Percentiles rank a stretch among this genome's conserved stretches.
Conservation (phyloP, 805 yeast genomes). For the Clavispora asparagi region DNA sequence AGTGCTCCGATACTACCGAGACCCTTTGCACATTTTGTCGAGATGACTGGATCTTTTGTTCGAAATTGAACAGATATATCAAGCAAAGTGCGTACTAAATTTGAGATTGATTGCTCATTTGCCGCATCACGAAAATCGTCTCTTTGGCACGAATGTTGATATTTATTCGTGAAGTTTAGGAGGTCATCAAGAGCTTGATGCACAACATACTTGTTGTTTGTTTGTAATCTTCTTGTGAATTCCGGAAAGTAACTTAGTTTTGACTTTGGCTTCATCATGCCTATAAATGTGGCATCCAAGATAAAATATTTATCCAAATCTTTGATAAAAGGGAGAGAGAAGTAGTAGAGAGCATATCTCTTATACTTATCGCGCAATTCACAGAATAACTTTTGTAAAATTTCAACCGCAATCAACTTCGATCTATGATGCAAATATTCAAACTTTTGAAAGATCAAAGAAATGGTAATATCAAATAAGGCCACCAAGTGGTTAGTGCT, state of each 20-base stretch:
- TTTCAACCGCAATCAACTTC: conserved; percentile 45
- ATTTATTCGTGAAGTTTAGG: conserved; percentile 44
- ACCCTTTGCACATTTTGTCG: conserved; percentile 60
- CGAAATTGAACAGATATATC: conserved; percentile 56
- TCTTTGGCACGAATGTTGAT: conserved; percentile 45
- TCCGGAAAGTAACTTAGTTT: conserved; percentile 41
- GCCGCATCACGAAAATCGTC: conserved; percentile 34
- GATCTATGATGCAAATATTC: conserved; percentile 43
- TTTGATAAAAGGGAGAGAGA: conserved; percentile 42
- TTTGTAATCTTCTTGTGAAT: conserved; percentile 49
- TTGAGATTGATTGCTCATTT: conserved; percentile 29
- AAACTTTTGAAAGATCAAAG: conserved; percentile 71
- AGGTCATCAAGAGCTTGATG: conserved; percentile 67
- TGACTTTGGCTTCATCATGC: conserved; percentile 26
- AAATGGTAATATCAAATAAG: conserved; percentile 67
- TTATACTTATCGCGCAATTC: conserved; percentile 29
- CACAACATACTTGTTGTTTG: conserved; percentile 67
- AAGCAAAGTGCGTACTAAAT: conserved; percentile 47
- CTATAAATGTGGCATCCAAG: conserved; percentile 20
- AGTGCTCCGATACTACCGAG: conserved; percentile 74
- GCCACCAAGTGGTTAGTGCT: conserved; percentile 54
- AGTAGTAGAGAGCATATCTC: conserved; percentile 47
- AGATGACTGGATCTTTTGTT: conserved; percentile 41
- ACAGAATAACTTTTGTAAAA: conserved; percentile 36
- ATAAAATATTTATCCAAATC: conserved; percentile 18